Evolutionary conservation across 495 filamentous ascomycete species (phyloP).

Genomic region (Lasiosphaeris hirsuta): DNA sequence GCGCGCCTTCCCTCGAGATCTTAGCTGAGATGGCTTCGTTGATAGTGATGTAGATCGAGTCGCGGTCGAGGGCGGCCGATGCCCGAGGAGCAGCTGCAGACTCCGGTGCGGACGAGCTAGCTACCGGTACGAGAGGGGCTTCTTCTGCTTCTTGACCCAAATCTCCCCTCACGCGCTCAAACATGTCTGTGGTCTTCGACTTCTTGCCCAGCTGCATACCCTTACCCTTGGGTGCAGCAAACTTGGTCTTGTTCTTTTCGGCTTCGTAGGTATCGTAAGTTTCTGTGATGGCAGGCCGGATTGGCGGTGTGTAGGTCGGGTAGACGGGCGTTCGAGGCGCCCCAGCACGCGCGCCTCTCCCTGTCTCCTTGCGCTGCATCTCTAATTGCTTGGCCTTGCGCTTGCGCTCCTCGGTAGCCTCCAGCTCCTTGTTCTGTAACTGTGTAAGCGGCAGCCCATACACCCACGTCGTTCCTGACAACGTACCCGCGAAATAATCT

Average conservation of each 20-base stretch:
- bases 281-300: slow-evolving; percentile 66
- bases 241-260: slow-evolving; percentile 90
- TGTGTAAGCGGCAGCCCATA: slow-evolving; percentile 25
- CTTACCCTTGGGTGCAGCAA: slow-evolving; percentile 76
- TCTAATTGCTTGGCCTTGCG: slow-evolving; percentile 96
- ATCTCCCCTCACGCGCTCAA: slow-evolving; percentile 88
- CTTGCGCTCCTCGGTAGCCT: slow-evolving; percentile 96
- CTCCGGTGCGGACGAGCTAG: slow-evolving; percentile 55
- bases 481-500: slow-evolving; percentile 86
- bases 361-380: slow-evolving; percentile 92
- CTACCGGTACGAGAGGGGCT: slow-evolving; percentile 68
- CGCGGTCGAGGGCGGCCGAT: slow-evolving; percentile 66
- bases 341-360: slow-evolving; percentile 49
- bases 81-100: slow-evolving; percentile 56
- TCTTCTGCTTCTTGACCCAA: slow-evolving; percentile 75
- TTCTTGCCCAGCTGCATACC: slow-evolving; percentile 99
- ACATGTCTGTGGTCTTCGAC: slow-evolving; percentile 93
- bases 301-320: slow-evolving; percentile 82
- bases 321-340: slow-evolving; percentile 72
- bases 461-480: background rate
- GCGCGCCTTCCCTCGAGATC: slow-evolving; percentile 76
- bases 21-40: slow-evolving; percentile 85
- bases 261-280: slow-evolving; percentile 92
- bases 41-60: slow-evolving; percentile 80
- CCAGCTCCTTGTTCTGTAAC: slow-evolving; percentile 89